These are phyloP conservation scores for Populus hybrid DNA, from an alignment of 441 rosid genomes.

Conservation along the genomic window DNA sequence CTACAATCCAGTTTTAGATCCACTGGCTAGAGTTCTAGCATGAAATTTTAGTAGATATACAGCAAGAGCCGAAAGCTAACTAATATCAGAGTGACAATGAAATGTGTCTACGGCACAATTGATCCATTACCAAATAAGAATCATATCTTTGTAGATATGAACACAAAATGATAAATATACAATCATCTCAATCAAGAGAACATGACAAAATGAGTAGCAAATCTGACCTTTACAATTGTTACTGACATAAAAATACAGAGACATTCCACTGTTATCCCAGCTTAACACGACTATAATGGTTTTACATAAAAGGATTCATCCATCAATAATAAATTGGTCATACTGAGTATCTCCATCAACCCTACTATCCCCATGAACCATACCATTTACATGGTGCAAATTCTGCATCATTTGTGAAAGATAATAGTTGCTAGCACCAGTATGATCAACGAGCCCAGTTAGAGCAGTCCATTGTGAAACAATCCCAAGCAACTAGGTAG, in stretches of 20 bases:
- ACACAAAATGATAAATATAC: background rate
- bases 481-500: slow-evolving; percentile 60
- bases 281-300: slow-evolving; percentile 11
- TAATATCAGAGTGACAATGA: no score
- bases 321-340: slow-evolving; percentile 77
- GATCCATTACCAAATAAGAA: background rate
- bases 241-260: background rate
- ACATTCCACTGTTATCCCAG: slow-evolving; percentile 6
- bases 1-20: background rate
- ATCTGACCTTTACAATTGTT: background rate
- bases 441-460: slow-evolving; percentile 59
- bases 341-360: slow-evolving; percentile 75
- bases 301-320: slow-evolving; percentile 28
- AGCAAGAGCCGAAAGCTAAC: no score
- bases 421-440: slow-evolving; percentile 57
- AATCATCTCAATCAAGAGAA: background rate
- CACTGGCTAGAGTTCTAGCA: no score
- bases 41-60: no score
- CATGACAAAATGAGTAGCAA: background rate
- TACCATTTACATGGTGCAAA: slow-evolving; percentile 69
- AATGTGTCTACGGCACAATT: no score
- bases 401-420: slow-evolving; percentile 80
- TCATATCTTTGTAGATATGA: background rate
- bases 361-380: slow-evolving; percentile 61
- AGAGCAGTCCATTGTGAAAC: slow-evolving; percentile 73